A percentile compares a stretch with the other conserved stretches of the same genome.
These are phyloP conservation scores for Warburgia ugandensis DNA, from an alignment of 164 flowering plant species.

Conservation along the genomic window DNA sequence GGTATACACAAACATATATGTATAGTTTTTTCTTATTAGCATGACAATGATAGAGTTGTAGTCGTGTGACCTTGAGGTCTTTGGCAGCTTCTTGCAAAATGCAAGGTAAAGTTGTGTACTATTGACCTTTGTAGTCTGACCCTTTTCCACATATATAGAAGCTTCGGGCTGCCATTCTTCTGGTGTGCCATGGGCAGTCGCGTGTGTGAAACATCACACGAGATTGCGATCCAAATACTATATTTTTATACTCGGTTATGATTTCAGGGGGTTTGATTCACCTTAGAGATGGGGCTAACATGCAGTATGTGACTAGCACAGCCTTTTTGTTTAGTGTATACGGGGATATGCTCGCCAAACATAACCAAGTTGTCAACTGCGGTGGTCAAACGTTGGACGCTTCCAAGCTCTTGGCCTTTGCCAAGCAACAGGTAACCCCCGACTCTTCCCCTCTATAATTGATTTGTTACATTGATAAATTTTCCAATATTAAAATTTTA, in stretches of 20 bases:
- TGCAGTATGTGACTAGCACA: constrained; percentile 68
- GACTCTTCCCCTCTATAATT: neutral
- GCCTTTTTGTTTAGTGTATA: constrained; percentile 56
- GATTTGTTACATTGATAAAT: no score
- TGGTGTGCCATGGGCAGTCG: no score
- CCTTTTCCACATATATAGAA: no score
- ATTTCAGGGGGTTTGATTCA: constrained; percentile 53
- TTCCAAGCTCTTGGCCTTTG: constrained; percentile 41
- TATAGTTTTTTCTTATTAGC: neutral
- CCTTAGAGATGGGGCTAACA: constrained; percentile 87
- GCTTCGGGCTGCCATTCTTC: neutral
- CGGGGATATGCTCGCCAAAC: constrained; percentile 45
- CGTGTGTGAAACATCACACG: no score
- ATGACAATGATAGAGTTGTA: no score
- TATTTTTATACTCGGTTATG: no score
- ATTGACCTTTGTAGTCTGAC: no score
- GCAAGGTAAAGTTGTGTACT: no score
- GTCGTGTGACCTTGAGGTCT: no score
- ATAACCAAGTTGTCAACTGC: constrained; percentile 46
- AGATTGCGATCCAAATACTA: no score
- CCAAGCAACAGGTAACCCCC: constrained; percentile 60
- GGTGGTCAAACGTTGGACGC: constrained; percentile 44
- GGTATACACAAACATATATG: constrained; percentile 27
- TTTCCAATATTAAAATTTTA: no score
- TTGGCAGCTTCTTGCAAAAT: no score